Evolutionary conservation across 2,329 filamentous ascomycete genomes (phyloP).

Genomic region (Arthrobotrys musiformis): DNA sequence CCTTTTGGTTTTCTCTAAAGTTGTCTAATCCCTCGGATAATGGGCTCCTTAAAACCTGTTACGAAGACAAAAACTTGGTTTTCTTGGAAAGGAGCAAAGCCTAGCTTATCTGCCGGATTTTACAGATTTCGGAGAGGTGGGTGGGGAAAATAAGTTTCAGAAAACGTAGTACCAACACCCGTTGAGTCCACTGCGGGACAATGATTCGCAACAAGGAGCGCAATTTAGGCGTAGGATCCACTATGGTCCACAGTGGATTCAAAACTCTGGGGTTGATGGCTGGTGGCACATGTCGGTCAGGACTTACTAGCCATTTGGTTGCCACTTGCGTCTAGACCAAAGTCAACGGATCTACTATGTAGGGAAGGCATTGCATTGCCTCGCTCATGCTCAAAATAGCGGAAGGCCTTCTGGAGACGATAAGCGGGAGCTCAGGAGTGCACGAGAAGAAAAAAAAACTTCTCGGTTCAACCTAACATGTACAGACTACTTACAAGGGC

Average conservation of each 20-base stretch:
- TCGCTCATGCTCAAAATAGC: neutral
- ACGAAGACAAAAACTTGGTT: neutral
- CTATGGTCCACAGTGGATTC: neutral
- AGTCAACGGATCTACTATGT: neutral
- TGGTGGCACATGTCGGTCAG: neutral
- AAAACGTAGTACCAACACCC: neutral
- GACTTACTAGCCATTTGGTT: neutral
- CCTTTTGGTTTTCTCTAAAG: neutral
- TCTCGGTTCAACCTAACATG: neutral
- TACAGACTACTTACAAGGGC: too few relatives aligned
- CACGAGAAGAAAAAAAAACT: too few relatives aligned
- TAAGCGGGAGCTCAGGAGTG: neutral
- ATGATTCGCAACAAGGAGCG: slow-evolving; percentile 19
- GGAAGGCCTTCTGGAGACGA: neutral
- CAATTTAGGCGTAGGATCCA: neutral
- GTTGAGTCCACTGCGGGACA: neutral
- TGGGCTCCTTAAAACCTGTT: neutral
- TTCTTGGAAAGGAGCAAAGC: neutral
- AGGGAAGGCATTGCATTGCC: neutral
- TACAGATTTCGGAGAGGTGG: neutral
- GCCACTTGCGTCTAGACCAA: neutral
- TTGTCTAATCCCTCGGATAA: neutral
- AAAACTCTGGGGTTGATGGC: neutral
- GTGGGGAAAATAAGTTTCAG: slow-evolving; percentile 20
- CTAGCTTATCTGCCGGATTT: neutral